Conservation (phyloP, 2,329 filamentous ascomycete species). For the Paecilomyces formosus region DNA sequence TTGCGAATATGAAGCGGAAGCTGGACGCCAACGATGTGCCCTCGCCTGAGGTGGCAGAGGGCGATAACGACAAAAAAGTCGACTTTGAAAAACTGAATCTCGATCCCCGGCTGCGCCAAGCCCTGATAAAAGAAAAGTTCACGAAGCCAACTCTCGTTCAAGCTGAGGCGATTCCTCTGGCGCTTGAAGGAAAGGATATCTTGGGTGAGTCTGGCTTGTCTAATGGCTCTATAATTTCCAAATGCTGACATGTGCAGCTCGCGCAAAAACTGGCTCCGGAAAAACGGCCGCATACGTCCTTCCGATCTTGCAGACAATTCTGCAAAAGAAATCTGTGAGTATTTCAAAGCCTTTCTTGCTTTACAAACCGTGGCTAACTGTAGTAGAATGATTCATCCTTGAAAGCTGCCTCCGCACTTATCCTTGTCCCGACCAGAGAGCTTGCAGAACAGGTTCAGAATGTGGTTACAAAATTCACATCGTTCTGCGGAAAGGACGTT, state of each 20-base stretch:
- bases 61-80: slow-evolving; percentile 25
- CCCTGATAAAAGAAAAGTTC: slow-evolving; percentile 76
- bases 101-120: slow-evolving; percentile 78
- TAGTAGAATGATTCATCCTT: slow-evolving; percentile 26
- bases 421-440: slow-evolving; percentile 90
- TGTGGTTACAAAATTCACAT: slow-evolving; percentile 65
- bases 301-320: slow-evolving; percentile 75
- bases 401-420: slow-evolving; percentile 62
- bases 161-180: slow-evolving; percentile 76
- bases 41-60: slow-evolving; percentile 23
- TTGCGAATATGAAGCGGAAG: slow-evolving; percentile 41
- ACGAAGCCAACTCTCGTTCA: slow-evolving; percentile 83
- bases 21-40: slow-evolving; percentile 42
- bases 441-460: slow-evolving; percentile 86
- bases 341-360: not conserved
- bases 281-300: slow-evolving; percentile 96
- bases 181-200: slow-evolving; percentile 80
- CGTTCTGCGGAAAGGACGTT: slow-evolving; percentile 79
- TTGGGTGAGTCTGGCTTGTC: slow-evolving; percentile 41
- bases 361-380: not conserved
- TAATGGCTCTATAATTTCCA: not conserved
- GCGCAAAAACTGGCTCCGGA: slow-evolving; percentile 89
- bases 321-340: slow-evolving; percentile 67
- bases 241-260: slow-evolving; percentile 45
- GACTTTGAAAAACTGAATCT: slow-evolving; percentile 73